A percentile compares a stretch with the other conserved stretches of the same genome.
phyloP scores from a whole-genome alignment of 495 filamentous ascomycete species.

The Parmelia sp. region DNA sequence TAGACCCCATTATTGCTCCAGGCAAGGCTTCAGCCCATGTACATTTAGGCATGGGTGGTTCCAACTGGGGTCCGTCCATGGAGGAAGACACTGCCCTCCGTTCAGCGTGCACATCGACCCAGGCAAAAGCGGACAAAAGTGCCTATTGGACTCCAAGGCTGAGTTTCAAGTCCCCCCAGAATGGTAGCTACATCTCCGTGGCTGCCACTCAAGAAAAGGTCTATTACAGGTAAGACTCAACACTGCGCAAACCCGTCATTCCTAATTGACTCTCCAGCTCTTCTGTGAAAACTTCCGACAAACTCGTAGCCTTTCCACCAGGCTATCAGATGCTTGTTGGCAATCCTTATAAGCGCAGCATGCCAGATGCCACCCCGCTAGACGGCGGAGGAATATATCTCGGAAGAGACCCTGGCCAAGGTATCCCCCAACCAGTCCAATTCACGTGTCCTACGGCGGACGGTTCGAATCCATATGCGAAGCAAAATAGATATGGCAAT shows the following conservation, averaged over 20 bases:
- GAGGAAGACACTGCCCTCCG: conserved; percentile 49
- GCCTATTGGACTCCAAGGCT: conserved; percentile 74
- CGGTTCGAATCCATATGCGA: conserved; percentile 2
- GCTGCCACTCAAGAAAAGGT: conserved; percentile 59
- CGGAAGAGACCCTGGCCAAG: neutral
- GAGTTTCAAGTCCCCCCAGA: conserved; percentile 64
- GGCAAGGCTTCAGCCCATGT: conserved; percentile 57
- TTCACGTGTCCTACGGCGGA: conserved; percentile 4
- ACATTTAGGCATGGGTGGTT: conserved; percentile 71
- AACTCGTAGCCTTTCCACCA: conserved; percentile 58
- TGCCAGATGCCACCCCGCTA: conserved; percentile 3
- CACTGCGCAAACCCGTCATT: neutral
- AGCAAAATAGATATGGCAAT: neutral
- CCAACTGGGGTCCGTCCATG: conserved; percentile 60
- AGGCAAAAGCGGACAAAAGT: conserved; percentile 59
- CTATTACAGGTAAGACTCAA: conserved; percentile 60
- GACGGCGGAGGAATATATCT: neutral
- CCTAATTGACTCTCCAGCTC: neutral
- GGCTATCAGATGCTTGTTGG: conserved; percentile 73
- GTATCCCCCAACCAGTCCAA: conserved; percentile 1
- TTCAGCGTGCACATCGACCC: conserved; percentile 62
- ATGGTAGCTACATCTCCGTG: conserved; percentile 61
- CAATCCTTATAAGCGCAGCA: conserved; percentile 30
- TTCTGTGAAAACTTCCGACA: neutral
- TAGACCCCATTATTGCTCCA: conserved; percentile 65